These are phyloP conservation scores for Lathyrus oleraceus DNA, from an alignment of 306 rosid species.

Conservation along the genomic window DNA sequence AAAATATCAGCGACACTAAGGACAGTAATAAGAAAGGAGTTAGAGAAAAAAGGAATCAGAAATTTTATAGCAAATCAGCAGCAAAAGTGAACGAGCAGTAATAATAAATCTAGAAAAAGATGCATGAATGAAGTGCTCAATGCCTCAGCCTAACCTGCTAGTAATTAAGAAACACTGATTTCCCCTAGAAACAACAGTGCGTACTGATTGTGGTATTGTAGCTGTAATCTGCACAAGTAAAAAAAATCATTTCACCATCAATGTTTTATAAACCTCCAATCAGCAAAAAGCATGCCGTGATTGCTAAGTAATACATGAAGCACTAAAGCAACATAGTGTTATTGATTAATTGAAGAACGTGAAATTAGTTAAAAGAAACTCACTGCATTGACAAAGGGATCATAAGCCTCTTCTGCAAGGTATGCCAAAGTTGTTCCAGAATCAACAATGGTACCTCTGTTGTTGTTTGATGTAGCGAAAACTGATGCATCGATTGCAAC, in stretches of 20 bases:
- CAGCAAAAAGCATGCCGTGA: conserved; percentile 22
- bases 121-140: conserved; percentile 8
- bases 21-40: conserved; percentile 30
- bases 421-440: conserved; percentile 98
- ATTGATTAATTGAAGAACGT: conserved; percentile 21
- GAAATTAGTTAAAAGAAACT: conserved; percentile 44
- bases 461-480: conserved; percentile 75
- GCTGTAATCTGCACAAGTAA: conserved; percentile 55
- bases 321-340: conserved; percentile 23
- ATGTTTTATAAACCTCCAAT: conserved; percentile 13
- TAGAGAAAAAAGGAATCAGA: conserved; percentile 28
- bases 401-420: conserved; percentile 87
- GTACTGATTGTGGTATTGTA: conserved; percentile 65
- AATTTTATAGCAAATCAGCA: conserved; percentile 4
- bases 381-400: conserved; percentile 82
- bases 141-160: conserved; percentile 63
- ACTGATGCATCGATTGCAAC: conserved; percentile 64
- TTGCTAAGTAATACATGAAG: conserved; percentile 21
- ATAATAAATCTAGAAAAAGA: neutral
- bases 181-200: conserved; percentile 59
- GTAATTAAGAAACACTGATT: conserved; percentile 73
- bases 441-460: conserved; percentile 84
- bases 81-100: conserved; percentile 11
- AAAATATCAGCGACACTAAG: conserved; percentile 71
- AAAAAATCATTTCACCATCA: conserved; percentile 26